Percentiles rank a stretch among this genome's conserved stretches.
These are phyloP conservation scores for Hemisphaericaspora xylanilytica DNA, from an alignment of 1,139 yeast species.

Conservation along the genomic window DNA sequence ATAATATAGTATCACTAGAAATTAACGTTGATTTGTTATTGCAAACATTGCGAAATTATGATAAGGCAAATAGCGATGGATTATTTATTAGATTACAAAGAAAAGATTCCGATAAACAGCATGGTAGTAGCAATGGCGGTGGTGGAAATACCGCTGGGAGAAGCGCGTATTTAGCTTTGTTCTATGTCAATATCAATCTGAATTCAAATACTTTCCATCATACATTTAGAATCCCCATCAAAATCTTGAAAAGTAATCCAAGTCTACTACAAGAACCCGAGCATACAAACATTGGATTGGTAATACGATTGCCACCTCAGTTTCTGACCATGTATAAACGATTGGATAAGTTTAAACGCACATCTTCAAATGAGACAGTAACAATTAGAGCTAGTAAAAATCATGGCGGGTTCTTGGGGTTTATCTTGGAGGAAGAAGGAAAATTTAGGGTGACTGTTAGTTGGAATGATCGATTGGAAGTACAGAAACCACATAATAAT, in stretches of 20 bases:
- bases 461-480: slow-evolving; percentile 53
- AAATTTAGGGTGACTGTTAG: slow-evolving; percentile 50
- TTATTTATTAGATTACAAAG: slow-evolving; percentile 53
- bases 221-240: slow-evolving; percentile 58
- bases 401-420: slow-evolving; percentile 42
- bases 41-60: slow-evolving; percentile 55
- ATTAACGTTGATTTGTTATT: slow-evolving; percentile 53
- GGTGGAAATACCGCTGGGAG: slow-evolving; percentile 28
- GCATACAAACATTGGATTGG: slow-evolving; percentile 44
- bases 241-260: slow-evolving; percentile 46
- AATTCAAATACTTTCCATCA: slow-evolving; percentile 47
- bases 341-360: slow-evolving; percentile 53
- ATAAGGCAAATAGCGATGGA: slow-evolving; percentile 49
- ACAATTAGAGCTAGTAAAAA: slow-evolving; percentile 34
- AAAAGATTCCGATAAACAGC: slow-evolving; percentile 25
- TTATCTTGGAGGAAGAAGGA: slow-evolving; percentile 55
- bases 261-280: slow-evolving; percentile 51
- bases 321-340: slow-evolving; percentile 49
- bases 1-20: slow-evolving; percentile 52
- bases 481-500: slow-evolving; percentile 26
- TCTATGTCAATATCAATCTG: slow-evolving; percentile 38
- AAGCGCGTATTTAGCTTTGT: slow-evolving; percentile 52
- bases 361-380: slow-evolving; percentile 30
- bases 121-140: slow-evolving; percentile 25
- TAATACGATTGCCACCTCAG: slow-evolving; percentile 49